These are phyloP conservation scores for Paspalum notatum DNA, from an alignment of 176 grass and related monocot species.

Conservation along the genomic window DNA sequence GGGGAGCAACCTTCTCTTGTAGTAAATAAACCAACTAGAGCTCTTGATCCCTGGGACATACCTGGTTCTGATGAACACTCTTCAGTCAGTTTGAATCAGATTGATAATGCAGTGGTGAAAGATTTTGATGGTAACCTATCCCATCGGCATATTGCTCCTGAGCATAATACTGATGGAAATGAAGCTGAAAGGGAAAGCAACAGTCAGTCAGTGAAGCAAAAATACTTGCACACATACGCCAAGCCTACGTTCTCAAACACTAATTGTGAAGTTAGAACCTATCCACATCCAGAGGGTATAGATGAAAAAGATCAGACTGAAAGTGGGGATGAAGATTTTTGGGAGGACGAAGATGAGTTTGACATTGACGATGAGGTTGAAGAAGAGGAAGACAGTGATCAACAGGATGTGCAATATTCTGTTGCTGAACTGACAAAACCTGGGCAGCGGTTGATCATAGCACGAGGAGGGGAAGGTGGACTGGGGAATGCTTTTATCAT, in stretches of 20 bases:
- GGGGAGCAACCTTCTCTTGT: slow-evolving; percentile 60
- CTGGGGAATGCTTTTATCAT: slow-evolving; percentile 62
- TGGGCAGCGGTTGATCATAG: slow-evolving; percentile 70
- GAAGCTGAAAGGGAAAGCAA: neutral
- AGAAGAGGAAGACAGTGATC: slow-evolving; percentile 19
- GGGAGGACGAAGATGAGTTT: slow-evolving; percentile 37
- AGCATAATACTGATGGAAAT: neutral
- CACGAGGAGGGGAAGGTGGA: slow-evolving; percentile 70
- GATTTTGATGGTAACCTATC: slow-evolving; percentile 11
- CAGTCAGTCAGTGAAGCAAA: slow-evolving; percentile 5
- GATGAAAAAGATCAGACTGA: slow-evolving; percentile 43
- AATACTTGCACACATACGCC: neutral
- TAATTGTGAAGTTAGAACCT: neutral
- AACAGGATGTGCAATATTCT: slow-evolving; percentile 59
- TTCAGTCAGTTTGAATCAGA: slow-evolving; percentile 25
- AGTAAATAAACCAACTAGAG: slow-evolving; percentile 50
- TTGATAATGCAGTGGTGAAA: neutral
- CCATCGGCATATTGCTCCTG: neutral
- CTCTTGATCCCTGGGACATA: slow-evolving; percentile 77
- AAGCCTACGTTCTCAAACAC: neutral
- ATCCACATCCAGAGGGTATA: slow-evolving; percentile 4
- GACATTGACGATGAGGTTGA: slow-evolving; percentile 29
- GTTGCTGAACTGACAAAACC: slow-evolving; percentile 82
- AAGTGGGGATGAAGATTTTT: slow-evolving; percentile 41
- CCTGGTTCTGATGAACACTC: slow-evolving; percentile 40